Base-by-base conservation (phyloP, 768 basidiomycete genomes). In the Phaeolepiota aurea region DNA sequence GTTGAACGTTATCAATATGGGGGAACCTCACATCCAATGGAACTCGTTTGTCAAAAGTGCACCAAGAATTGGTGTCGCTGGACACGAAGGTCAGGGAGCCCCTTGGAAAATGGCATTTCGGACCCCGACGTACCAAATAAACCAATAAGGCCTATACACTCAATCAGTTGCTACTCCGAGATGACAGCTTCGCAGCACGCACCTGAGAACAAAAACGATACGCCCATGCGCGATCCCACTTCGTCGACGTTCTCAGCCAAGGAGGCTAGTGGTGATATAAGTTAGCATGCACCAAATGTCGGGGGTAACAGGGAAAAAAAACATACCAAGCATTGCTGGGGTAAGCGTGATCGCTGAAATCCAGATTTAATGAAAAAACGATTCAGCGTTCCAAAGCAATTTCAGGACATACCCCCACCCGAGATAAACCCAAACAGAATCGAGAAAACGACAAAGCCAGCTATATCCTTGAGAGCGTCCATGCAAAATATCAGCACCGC, bases 351-450 rank as follows among this genome's bases (percentile, higher is more conserved):
- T 35, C 7, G 33, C 33, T 35, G 16, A 14, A n/a, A 7, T 5
- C n/a, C 18, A 9, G 7, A 35, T 35, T n/a, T 9, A 19, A 10
- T 14, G 14, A 31, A 31, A 31, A 7, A n/a, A 9, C 9, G 15
- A 35, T 35, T 16, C 33, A n/a, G 12, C 33, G 16, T 7, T 7
- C 7, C 9, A 7, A 35, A 35, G 18, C 18, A 35, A 15, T 5
- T 5, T 7, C 9, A 35, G 33, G 7, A 44, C 51, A n/a, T 35
- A 56, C 58, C 56, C 25, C 63, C 57, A 12, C 76, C 76, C 25
- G 68, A 59, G 41, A 68, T 69, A 40, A 76, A 63, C 2, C 74
- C 73, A 46, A 59, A 76, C 18, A 69, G 48, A 2, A 65, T 49
- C 0, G 68, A 64, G 34, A 77, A 61, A 2, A 64, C 41, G 11